Evolutionary conservation across 768 basidiomycete species (phyloP), one percentile per base, ranked within the genome.

Genomic region (Suillus tomentosus): DNA sequence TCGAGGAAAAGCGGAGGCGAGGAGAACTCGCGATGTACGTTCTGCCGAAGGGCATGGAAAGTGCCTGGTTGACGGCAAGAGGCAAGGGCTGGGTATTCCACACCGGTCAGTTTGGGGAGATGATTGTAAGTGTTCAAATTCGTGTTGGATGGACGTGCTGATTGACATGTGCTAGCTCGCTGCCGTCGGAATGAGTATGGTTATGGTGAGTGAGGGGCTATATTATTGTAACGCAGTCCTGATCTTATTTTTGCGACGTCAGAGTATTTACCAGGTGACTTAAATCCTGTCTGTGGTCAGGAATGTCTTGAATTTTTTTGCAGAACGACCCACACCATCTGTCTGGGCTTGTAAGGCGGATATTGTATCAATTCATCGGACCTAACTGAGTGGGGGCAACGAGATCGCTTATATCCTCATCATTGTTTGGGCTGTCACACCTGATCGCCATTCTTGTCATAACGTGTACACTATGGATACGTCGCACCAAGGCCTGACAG

Each of bases 1-100:
- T 96, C 3, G 96, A 99, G 71, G 95, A 94, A 71, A 89, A 86
- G 78, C 84, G 89, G 70, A 82, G 96, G n/a, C 84, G 95, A 5
- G 91, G 86, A 1, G 96, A 99, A 77, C 79, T 98, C 67, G 94
- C 95, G 65, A 93, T 95, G 94, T 95, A 91, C 72, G 90, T 88
- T 2, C 77, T 98, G 31, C 96, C 96, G 5, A 93, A 95, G 74
- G 93, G 86, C 0, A 74, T 99, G 42, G 95, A 99, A 79, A 93
- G 92, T 61, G 85, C 86, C n/a, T 98, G 95, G 95, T 81, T 88
- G 0, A 86, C 88, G 72, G 85, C 89, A 10, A 77, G 91, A 31
- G 90, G 91, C 15, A 85, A 87, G 65, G 90, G 91, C 2, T 86
- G 85, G 77, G 90, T 95, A 54, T 86, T 88, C 65, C 81, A 81